Conservation (phyloP, 202 grass and related monocot species). For the Carex arenaria region DNA sequence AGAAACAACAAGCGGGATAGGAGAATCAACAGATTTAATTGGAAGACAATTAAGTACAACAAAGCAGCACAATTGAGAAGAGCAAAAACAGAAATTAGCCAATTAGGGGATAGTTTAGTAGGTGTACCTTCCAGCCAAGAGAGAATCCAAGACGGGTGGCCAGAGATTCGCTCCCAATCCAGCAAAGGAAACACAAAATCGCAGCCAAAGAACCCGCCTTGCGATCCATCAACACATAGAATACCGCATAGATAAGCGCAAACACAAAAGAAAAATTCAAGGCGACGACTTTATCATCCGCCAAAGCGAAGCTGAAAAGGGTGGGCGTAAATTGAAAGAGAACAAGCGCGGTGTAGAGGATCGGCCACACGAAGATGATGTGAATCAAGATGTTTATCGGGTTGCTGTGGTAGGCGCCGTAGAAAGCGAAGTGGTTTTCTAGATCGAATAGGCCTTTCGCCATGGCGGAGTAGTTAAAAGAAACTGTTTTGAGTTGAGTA, state of each 20-base stretch:
- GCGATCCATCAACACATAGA: conserved; percentile 66
- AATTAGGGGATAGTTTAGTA: not conserved
- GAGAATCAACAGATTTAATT: not conserved
- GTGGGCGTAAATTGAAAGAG: conserved; percentile 64
- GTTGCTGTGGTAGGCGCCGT: conserved; percentile 90
- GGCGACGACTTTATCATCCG: conserved; percentile 12
- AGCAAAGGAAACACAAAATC: conserved; percentile 59
- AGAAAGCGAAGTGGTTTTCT: conserved; percentile 85
- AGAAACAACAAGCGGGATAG: not conserved
- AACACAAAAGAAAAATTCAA: conserved; percentile 14
- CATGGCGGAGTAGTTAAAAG: conserved; percentile 6
- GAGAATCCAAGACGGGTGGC: conserved; percentile 59
- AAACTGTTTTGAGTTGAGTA: not conserved
- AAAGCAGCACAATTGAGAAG: not conserved
- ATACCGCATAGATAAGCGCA: conserved; percentile 50
- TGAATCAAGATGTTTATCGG: conserved; percentile 63
- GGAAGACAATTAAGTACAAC: not conserved
- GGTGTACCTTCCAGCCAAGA: conserved; percentile 50
- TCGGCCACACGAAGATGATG: conserved; percentile 84
- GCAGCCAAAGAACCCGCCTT: conserved; percentile 63
- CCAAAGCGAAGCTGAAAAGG: conserved; percentile 11
- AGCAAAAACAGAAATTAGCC: not conserved
- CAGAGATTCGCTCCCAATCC: conserved; percentile 50
- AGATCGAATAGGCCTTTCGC: conserved; percentile 55
- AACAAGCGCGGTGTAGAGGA: conserved; percentile 62